Evolutionary conservation across 2,329 filamentous ascomycete genomes (phyloP).

Genomic region (Botrytis deweyae): DNA sequence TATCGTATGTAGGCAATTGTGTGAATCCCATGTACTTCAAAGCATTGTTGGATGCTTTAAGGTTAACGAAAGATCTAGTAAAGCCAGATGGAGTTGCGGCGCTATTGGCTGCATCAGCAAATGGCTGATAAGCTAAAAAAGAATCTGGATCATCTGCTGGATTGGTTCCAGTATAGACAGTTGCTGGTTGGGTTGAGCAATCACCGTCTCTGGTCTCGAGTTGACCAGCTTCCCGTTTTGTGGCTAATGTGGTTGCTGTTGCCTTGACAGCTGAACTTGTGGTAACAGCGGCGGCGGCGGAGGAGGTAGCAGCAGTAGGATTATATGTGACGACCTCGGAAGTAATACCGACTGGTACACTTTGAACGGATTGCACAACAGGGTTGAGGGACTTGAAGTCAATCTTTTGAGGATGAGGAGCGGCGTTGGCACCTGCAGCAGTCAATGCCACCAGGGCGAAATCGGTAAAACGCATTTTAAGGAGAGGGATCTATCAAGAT

Average conservation of each 20-base stretch:
- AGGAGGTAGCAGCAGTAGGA: background rate
- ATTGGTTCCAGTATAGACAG: background rate
- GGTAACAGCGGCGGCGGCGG: background rate
- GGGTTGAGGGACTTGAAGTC: conserved; percentile 3
- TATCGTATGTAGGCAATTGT: conserved; percentile 36
- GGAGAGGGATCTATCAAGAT: background rate
- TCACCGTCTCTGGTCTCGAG: background rate
- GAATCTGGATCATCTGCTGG: conserved; percentile 39
- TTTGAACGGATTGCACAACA: background rate
- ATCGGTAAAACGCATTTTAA: conserved; percentile 12
- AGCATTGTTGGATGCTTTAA: conserved; percentile 35
- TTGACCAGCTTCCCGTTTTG: background rate
- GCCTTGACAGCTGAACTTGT: background rate
- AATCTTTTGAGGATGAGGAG: conserved; percentile 4
- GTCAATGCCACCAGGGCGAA: background rate
- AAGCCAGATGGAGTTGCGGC: conserved; percentile 40
- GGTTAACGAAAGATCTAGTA: conserved; percentile 36
- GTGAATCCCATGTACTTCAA: conserved; percentile 33
- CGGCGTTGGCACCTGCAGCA: background rate
- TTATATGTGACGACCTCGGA: background rate
- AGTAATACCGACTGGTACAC: background rate
- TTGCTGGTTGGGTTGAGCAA: conserved; percentile 1
- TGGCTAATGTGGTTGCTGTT: background rate
- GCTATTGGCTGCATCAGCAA: conserved; percentile 30
- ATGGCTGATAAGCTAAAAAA: conserved; percentile 35